A percentile compares a stretch with the other conserved stretches of the same genome.
phyloP scores from a whole-genome alignment of 2,329 filamentous ascomycete genomes.

The Talaromyces piceae region DNA sequence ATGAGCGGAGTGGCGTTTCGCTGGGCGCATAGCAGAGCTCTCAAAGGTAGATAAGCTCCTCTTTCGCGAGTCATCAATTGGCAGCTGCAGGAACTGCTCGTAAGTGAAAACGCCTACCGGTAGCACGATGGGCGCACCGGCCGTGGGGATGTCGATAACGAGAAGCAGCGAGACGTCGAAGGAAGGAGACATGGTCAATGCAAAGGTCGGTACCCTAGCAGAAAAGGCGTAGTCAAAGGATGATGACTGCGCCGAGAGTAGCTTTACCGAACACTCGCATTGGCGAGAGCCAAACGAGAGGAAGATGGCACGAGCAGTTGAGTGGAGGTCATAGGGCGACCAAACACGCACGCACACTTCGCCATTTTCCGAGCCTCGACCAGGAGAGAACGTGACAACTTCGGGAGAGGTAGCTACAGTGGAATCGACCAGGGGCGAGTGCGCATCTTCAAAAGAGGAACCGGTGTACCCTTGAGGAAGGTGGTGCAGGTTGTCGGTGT shows the following conservation, averaged over 20 bases:
- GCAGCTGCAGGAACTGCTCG: slow-evolving; percentile 38
- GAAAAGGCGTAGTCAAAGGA: slow-evolving; percentile 64
- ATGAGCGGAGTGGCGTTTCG: slow-evolving; percentile 41
- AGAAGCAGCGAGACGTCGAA: slow-evolving; percentile 53
- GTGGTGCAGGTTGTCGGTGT: slow-evolving; percentile 35
- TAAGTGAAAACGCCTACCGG: slow-evolving; percentile 59
- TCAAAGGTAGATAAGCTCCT: slow-evolving; percentile 49
- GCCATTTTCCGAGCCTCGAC: slow-evolving; percentile 60
- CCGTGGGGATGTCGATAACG: slow-evolving; percentile 52
- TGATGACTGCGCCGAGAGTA: slow-evolving; percentile 50
- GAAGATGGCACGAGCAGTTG: slow-evolving; percentile 47
- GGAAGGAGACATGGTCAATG: slow-evolving; percentile 49
- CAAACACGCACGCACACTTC: slow-evolving; percentile 67
- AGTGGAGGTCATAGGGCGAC: slow-evolving; percentile 66
- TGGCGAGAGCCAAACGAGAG: slow-evolving; percentile 74
- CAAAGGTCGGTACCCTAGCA: slow-evolving; percentile 61
- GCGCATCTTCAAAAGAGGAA: slow-evolving; percentile 52
- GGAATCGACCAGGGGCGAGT: slow-evolving; percentile 60
- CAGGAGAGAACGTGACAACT: slow-evolving; percentile 63
- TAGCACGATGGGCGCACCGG: slow-evolving; percentile 42
- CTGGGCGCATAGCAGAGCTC: slow-evolving; percentile 39
- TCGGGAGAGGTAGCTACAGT: slow-evolving; percentile 54
- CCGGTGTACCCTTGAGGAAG: slow-evolving; percentile 31
- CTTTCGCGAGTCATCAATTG: slow-evolving; percentile 44
- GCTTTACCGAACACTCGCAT: slow-evolving; percentile 59